Conservation (phyloP, 768 basidiomycete genomes). For the Phlebiopsis gigantea region DNA sequence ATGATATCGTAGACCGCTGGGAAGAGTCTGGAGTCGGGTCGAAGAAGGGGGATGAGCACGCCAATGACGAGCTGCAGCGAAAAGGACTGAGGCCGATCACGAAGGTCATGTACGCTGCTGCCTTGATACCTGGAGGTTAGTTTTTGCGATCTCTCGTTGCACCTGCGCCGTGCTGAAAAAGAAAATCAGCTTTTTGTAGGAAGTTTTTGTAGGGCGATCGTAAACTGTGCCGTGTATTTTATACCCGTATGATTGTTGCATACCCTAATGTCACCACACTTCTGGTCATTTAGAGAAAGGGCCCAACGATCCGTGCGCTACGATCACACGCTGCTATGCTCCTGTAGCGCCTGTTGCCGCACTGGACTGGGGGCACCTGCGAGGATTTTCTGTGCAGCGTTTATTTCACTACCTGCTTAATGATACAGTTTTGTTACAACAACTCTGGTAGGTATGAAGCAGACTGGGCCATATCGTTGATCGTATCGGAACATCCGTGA, state of each 20-base stretch:
- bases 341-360: too few species aligned
- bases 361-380: too few species aligned
- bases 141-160: too few species aligned
- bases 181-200: conserved; percentile 2
- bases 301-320: too few species aligned
- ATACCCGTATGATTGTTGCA: too few species aligned
- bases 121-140: conserved; percentile 21
- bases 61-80: background rate
- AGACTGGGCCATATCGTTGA: background rate
- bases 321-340: too few species aligned
- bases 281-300: too few species aligned
- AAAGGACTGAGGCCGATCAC: conserved; percentile 19
- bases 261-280: too few species aligned
- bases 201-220: background rate
- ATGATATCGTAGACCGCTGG: conserved; percentile 12
- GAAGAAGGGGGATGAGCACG: background rate
- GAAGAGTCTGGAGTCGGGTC: conserved; percentile 9
- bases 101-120: conserved; percentile 22
- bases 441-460: background rate
- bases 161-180: too few species aligned
- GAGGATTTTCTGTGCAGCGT: too few species aligned
- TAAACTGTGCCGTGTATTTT: background rate
- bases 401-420: background rate
- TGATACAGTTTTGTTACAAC: background rate
- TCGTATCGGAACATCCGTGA: too few species aligned